Percentiles rank a stretch among this genome's conserved stretches.
Evolutionary conservation across 805 yeast species (phyloP).

Genomic region (Saccharomycopsis capsularis): DNA sequence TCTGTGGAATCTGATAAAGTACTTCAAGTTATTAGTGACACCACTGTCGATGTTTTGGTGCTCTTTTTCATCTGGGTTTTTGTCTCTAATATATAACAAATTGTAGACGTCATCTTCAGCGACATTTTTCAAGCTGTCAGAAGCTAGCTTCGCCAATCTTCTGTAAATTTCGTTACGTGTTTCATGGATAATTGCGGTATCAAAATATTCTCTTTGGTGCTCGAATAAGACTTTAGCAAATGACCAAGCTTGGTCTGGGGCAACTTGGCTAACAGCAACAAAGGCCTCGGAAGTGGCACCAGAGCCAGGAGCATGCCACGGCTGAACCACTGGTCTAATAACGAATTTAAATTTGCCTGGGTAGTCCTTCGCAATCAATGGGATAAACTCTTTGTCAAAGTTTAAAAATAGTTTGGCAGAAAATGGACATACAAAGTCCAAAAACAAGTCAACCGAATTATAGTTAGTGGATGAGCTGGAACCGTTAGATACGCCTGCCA

Average conservation of each 20-base stretch:
- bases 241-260: constrained; percentile 49
- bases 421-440: constrained; percentile 77
- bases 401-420: constrained; percentile 57
- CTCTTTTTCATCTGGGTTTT: constrained; percentile 24
- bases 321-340: constrained; percentile 73
- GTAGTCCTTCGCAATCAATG: constrained; percentile 38
- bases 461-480: neutral
- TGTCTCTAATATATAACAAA: constrained; percentile 29
- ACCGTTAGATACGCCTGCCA: constrained; percentile 1
- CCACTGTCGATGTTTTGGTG: constrained; percentile 52
- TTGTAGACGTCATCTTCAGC: constrained; percentile 30
- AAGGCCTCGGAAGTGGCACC: constrained; percentile 63
- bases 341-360: constrained; percentile 52
- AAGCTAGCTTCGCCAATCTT: constrained; percentile 44
- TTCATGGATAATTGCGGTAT: constrained; percentile 44
- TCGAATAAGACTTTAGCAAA: constrained; percentile 51
- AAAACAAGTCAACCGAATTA: constrained; percentile 48
- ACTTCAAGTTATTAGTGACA: constrained; percentile 58
- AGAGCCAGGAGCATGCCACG: constrained; percentile 77
- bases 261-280: constrained; percentile 56
- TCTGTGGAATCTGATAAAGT: constrained; percentile 64
- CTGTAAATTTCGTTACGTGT: constrained; percentile 51
- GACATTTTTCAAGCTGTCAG: constrained; percentile 29
- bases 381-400: constrained; percentile 46
- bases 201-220: constrained; percentile 50